Conservation (phyloP, 2,329 filamentous ascomycete genomes). For the Phaeoacremonium minimum region DNA sequence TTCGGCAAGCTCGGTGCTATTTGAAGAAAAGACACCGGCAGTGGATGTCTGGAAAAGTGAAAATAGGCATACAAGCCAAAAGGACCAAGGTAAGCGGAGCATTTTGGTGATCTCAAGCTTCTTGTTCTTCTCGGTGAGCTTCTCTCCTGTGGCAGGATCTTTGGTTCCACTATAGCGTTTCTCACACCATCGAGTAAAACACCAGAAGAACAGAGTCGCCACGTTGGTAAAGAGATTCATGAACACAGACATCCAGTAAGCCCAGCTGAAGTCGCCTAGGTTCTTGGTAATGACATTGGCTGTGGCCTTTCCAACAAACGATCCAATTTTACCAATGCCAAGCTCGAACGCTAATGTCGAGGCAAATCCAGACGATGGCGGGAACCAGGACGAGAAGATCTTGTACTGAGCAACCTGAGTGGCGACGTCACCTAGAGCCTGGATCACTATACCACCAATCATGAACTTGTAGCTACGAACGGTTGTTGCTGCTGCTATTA, state of each 20-base stretch:
- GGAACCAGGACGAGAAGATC: slow-evolving; percentile 62
- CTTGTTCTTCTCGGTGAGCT: slow-evolving; percentile 54
- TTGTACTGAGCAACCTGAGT: slow-evolving; percentile 63
- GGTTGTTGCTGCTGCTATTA: slow-evolving; percentile 53
- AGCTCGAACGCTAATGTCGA: slow-evolving; percentile 58
- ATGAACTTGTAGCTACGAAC: slow-evolving; percentile 55
- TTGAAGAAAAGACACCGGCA: slow-evolving; percentile 48
- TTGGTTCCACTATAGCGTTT: slow-evolving; percentile 37
- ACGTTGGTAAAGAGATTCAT: slow-evolving; percentile 62
- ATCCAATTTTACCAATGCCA: slow-evolving; percentile 56
- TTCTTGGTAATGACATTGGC: slow-evolving; percentile 55
- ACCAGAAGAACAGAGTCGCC: slow-evolving; percentile 47
- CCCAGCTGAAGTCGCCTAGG: slow-evolving; percentile 57
- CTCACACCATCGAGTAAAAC: slow-evolving; percentile 48
- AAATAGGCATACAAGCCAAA: slow-evolving; percentile 51
- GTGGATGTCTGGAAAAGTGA: slow-evolving; percentile 56
- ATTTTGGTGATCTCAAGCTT: slow-evolving; percentile 52
- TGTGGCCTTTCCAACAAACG: slow-evolving; percentile 55
- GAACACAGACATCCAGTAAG: slow-evolving; percentile 57
- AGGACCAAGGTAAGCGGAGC: slow-evolving; percentile 54
- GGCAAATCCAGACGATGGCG: slow-evolving; percentile 57
- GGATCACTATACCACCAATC: slow-evolving; percentile 51
- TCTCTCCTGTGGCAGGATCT: slow-evolving; percentile 55
- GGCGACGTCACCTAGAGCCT: slow-evolving; percentile 57
- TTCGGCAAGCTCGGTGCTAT: slow-evolving; percentile 58